Percentiles rank a stretch among this genome's conserved stretches.
Conservation (phyloP, 371 early-diverging fungal genomes). For the Rhizopus arrhizus region DNA sequence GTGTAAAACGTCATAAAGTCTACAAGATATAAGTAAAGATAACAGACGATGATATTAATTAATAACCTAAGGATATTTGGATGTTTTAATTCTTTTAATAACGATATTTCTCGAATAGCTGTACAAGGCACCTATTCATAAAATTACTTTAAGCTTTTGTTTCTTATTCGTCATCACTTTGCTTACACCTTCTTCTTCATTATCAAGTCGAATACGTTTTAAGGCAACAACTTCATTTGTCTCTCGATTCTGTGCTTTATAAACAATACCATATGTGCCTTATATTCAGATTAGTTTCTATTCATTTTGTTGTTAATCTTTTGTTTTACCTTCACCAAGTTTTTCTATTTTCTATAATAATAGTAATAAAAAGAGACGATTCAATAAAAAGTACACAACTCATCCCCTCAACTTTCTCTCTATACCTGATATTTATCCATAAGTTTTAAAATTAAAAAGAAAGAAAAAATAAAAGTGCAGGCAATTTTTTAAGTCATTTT, state of each 20-base stretch:
- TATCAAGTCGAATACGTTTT: slow-evolving; percentile 95
- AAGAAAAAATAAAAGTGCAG: slow-evolving; percentile 11
- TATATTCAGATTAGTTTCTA: slow-evolving; percentile 2
- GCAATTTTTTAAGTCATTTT: not conserved
- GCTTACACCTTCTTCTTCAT: slow-evolving; percentile 91
- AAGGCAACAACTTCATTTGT: slow-evolving; percentile 96
- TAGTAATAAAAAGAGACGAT: not conserved
- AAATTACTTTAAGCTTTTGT: not conserved
- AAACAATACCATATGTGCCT: slow-evolving; percentile 97
- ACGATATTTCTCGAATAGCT: slow-evolving; percentile 97
- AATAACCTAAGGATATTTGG: slow-evolving; percentile 88
- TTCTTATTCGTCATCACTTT: not conserved
- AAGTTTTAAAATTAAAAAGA: slow-evolving; percentile 4
- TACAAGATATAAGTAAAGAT: slow-evolving; percentile 19
- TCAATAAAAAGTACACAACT: no score
- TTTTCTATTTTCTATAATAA: slow-evolving; percentile 84
- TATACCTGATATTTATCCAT: slow-evolving; percentile 85
- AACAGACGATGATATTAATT: not conserved
- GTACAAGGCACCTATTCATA: slow-evolving; percentile 85
- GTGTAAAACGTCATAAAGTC: slow-evolving; percentile 94
- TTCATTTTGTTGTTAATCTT: not conserved
- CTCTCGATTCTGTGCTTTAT: slow-evolving; percentile 93
- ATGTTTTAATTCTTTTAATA: slow-evolving; percentile 94
- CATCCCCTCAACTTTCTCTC: not conserved
- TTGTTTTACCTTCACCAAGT: slow-evolving; percentile 76